Base-by-base conservation (phyloP, 1,139 yeast genomes). In the Geotrichum macrosporum region DNA sequence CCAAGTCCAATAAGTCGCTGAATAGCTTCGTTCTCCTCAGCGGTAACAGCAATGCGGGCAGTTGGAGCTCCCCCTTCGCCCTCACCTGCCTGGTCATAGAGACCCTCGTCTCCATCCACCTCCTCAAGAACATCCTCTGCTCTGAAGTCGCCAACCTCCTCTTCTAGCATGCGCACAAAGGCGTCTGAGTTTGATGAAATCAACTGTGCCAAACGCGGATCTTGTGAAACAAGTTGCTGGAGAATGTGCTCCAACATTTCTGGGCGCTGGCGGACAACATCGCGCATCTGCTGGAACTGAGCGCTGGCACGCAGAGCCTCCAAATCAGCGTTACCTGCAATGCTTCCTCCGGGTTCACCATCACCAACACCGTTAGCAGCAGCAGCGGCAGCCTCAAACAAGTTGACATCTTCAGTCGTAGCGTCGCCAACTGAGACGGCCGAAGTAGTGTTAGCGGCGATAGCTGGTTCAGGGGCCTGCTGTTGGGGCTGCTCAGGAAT, bases 1-100 rank as follows among this genome's bases (percentile, higher is more conserved):
- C 99, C 99, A 56, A 92, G 75, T 63, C 84, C 97, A 64, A 94
- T 83, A 56, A 92, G 74, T 63, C 98, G 78, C 55, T 76, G 76
- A 55, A 92, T 86, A 20, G 98, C 96, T 52, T 75, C 86, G 63
- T 84, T 83, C 64, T 92, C 99, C 58, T 83, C 94, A 51, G 78
- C 81, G 4, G 95, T 78, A 50, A 92, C 73, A 55, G 77, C 75
- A 54, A 86, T 72, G 55, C 76, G 75, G 22, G 74, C 69, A 15
- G 70, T 53, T 4, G 66, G 64, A 16, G 61, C 61, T 18, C 72
- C 78, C 35, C 63, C 69, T 27, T 65, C 72, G 30, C 59, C 69
- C 4, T 60, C 70, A n/a, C 64, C 73, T 10, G 55, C 70, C 15
- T 55, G 65, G 42, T 57, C 75, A 38, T 62, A 71, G 18, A 61